Evolutionary conservation across 116 monocot species (phyloP).

Genomic region (Papilionanthe hybrid): DNA sequence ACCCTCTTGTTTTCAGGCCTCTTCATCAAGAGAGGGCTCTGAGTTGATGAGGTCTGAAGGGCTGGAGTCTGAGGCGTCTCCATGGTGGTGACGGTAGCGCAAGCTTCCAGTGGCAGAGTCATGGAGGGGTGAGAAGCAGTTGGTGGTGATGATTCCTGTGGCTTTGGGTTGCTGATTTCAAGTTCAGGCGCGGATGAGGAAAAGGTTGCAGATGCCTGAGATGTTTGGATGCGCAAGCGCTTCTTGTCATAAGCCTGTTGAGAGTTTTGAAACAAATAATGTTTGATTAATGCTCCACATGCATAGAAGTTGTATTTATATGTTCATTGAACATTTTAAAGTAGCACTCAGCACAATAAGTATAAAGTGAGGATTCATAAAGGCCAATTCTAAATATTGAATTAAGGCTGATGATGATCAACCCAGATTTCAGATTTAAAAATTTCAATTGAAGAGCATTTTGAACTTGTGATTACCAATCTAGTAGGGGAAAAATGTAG

Average conservation of each 20-base stretch:
- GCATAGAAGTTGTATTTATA: too few relatives aligned
- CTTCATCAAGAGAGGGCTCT: constrained; percentile 17
- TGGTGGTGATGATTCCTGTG: background rate
- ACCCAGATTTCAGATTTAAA: too few relatives aligned
- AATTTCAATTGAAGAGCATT: too few relatives aligned
- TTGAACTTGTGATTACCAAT: too few relatives aligned
- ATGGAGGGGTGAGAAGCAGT: background rate
- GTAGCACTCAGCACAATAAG: too few relatives aligned
- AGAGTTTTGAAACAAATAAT: background rate
- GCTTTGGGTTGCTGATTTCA: background rate
- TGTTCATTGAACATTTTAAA: too few relatives aligned
- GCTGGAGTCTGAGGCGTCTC: constrained; percentile 11
- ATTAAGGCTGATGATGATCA: too few relatives aligned
- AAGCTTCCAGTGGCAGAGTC: background rate
- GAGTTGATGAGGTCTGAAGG: background rate
- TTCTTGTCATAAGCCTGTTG: constrained; percentile 14
- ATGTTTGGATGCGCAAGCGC: constrained; percentile 1
- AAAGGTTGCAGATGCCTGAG: background rate
- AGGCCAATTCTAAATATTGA: too few relatives aligned
- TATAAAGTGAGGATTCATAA: too few relatives aligned
- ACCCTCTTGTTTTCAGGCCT: constrained; percentile 22
- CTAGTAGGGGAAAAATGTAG: too few relatives aligned
- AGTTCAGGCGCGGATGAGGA: background rate
- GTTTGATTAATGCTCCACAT: too few relatives aligned
- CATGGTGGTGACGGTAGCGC: background rate